Conservation (phyloP, 371 early-diverging fungal genomes). For the Mortierella sp. region DNA sequence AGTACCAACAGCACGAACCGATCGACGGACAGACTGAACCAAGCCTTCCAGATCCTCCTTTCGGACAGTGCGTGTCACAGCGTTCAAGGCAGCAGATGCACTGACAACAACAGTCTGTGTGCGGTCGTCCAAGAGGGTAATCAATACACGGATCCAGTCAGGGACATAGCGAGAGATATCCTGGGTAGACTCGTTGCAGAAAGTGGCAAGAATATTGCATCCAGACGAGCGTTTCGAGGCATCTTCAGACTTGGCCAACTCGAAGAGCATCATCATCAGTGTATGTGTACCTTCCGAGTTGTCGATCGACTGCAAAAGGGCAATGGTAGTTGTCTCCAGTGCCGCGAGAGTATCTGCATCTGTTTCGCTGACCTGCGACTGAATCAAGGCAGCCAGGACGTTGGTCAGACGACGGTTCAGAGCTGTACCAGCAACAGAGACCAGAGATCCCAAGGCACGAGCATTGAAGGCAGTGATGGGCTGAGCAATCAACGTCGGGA, state of each 20-base stretch:
- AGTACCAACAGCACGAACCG: conserved; percentile 69
- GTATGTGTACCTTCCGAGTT: conserved; percentile 81
- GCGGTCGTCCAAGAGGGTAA: conserved; percentile 74
- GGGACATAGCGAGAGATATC: conserved; percentile 75
- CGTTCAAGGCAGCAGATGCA: conserved; percentile 84
- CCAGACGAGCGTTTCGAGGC: conserved; percentile 64
- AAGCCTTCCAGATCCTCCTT: conserved; percentile 88
- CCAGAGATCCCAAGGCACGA: conserved; percentile 86
- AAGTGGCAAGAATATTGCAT: conserved; percentile 70
- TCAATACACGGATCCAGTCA: conserved; percentile 86
- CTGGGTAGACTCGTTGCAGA: conserved; percentile 75
- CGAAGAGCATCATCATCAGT: conserved; percentile 76
- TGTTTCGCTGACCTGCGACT: conserved; percentile 69
- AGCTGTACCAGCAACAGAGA: conserved; percentile 91
- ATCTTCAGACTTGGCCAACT: conserved; percentile 69
- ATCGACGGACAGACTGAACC: conserved; percentile 77
- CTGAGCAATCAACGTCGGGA: conserved; percentile 88
- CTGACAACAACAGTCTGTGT: conserved; percentile 69
- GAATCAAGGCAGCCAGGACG: conserved; percentile 85
- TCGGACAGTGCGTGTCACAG: conserved; percentile 81
- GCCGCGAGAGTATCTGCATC: conserved; percentile 77
- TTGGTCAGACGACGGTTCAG: conserved; percentile 82
- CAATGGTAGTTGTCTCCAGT: conserved; percentile 72
- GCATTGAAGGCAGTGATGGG: conserved; percentile 95
- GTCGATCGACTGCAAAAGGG: conserved; percentile 76